Evolutionary conservation across 805 yeast genomes (phyloP), one percentile per base, ranked within the genome.

Genomic region (Kazachstania taianensis): DNA sequence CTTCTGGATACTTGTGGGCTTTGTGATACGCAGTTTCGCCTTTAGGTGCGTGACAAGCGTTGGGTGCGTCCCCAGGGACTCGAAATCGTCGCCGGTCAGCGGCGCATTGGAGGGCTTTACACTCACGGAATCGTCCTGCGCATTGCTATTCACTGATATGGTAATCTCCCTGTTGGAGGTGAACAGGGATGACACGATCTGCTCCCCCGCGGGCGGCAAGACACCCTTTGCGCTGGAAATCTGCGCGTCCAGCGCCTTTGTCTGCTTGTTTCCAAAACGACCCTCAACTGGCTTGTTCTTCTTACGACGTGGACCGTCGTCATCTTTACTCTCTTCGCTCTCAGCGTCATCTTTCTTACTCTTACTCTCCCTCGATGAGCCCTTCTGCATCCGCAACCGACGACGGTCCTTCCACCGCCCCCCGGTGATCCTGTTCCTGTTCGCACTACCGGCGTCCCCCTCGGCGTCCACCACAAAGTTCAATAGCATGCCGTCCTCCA

Each of bases 1-100:
- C 44, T 84, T 70, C 60, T 92, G 99, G 45, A 92, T 84, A 46
- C 74, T 75, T 0, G 98, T 94, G 2, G 99, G 98, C 17, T 72
- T 63, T 28, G 61, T 49, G 48, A 77, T 72, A 33, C 53, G 57
- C 63, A 84, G 63, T 37, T 69, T 70, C 5, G 71, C 73, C 2
- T 66, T 63, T 38, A 89, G 57, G 49, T 78, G 81, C 7, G 55
- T 56, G 1, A 70, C 50, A 27, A 89, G 55, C 20, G 61, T 56
- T 2, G 66, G 71, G 41, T 72, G 71, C 12, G 87, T 57, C 0
- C 94, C 94, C 30, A 89, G 61, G 0, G 84, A 83, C 13, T 61
- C 67, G 49, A 89, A 89, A 1, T 77, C 64, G 48, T 80, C 86
- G 13, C 64, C 68, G 6, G 49, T 34, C 20, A 83, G 55, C 0